Evolutionary conservation across 495 filamentous ascomycete genomes (phyloP), one percentile per base, ranked within the genome.

Genomic region (Cairneyella variabilis): DNA sequence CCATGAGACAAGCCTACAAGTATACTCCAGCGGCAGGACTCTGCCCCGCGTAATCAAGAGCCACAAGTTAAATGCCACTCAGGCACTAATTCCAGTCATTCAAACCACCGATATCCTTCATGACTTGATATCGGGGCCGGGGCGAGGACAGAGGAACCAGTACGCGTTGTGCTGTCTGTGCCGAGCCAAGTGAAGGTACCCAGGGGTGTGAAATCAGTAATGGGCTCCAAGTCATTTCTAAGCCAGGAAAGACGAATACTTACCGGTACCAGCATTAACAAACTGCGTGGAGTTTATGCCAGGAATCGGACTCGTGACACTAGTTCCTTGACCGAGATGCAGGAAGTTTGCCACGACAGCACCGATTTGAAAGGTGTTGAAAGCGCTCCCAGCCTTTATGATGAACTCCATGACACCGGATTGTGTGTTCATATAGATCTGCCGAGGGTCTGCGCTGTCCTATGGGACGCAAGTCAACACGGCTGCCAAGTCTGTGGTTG

Each of bases 311-410:
- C 12, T 21, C 18, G 49, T 52, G 17, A 52, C 20, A 21, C 17
- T 42, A 10, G 49, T 52, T 2, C 49, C 49, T 20, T 43, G 10
- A 8, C 49, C 49, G 3, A 52, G 22, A 28, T 52, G 49, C 10
- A 52, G 23, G 25, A 52, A 52, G 23, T 43, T 43, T 10, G 20
- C 16, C 8, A 28, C 17, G 26, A 16, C 14, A 18, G 49, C 49
- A n/a, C 49, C 49, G 1, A 17, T 3, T 10, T 26, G 17, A 18
- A 48, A 37, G 20, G 18, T 2, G 4, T n/a, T 11, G 20, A 21
- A 22, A 23, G 14, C 11, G 28, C 18, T n/a, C 21, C n/a, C 25
- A 3, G 7, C 10, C 18, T 37, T 23, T 0, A 25, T 38, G 11
- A 39, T 22, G 17, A 30, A 42, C 8, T n/a, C 20, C 11, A 52